Evolutionary conservation across 805 yeast species (phyloP).

Genomic region (Zygoascus biomembranicola): DNA sequence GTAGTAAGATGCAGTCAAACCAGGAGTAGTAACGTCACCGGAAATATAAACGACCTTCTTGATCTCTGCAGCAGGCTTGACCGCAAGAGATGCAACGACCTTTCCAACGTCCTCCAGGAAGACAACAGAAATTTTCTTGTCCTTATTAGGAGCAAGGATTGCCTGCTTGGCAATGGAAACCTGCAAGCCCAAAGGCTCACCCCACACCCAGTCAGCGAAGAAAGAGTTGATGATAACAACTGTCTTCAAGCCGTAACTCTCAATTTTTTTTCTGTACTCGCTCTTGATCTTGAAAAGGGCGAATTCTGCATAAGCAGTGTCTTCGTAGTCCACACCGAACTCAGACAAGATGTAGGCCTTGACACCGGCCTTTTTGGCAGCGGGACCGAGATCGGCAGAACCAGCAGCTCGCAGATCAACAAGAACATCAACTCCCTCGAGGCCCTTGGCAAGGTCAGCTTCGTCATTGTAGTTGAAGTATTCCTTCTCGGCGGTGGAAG

Average conservation of each 20-base stretch:
- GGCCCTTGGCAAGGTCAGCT: slow-evolving; percentile 17
- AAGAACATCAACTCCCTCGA: slow-evolving; percentile 44
- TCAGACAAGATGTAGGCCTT: slow-evolving; percentile 53
- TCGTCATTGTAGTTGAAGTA: not conserved
- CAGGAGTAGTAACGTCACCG: slow-evolving; percentile 13
- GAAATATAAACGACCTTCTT: slow-evolving; percentile 19
- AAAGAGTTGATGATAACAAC: slow-evolving; percentile 18
- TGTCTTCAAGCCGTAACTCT: slow-evolving; percentile 19
- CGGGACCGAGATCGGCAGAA: slow-evolving; percentile 18
- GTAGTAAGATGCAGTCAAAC: slow-evolving; percentile 13
- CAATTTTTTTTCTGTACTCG: slow-evolving; percentile 13
- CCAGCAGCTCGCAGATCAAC: slow-evolving; percentile 31
- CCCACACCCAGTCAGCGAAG: slow-evolving; percentile 7
- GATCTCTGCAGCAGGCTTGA: slow-evolving; percentile 15
- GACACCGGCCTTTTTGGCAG: slow-evolving; percentile 34
- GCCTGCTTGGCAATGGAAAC: slow-evolving; percentile 1
- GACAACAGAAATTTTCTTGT: slow-evolving; percentile 13
- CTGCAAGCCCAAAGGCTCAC: slow-evolving; percentile 7
- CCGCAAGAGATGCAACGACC: slow-evolving; percentile 19
- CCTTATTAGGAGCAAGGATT: slow-evolving; percentile 14
- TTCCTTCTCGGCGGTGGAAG: not conserved
- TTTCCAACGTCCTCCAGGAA: slow-evolving; percentile 20
- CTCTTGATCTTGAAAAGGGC: slow-evolving; percentile 9
- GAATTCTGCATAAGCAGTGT: not conserved
- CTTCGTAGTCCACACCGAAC: slow-evolving; percentile 40